Evolutionary conservation across 1,139 yeast species (phyloP).

Genomic region (Trichomonascaceae sp.): DNA sequence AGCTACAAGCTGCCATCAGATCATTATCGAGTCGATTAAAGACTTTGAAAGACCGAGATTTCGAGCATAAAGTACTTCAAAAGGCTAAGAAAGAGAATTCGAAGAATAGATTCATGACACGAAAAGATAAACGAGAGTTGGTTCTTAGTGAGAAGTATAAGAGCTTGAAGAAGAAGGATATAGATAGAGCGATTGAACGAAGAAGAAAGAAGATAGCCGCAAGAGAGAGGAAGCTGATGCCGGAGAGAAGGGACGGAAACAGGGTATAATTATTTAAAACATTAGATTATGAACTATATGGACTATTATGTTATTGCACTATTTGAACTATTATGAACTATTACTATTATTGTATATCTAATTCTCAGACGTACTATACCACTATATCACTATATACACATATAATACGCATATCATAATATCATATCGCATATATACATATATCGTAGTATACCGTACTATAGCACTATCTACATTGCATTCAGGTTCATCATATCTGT

Average conservation of each 20-base stretch:
- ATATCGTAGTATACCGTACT: neutral
- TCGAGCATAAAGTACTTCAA: slow-evolving; percentile 56
- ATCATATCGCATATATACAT: neutral
- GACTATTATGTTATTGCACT: no score
- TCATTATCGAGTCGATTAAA: slow-evolving; percentile 71
- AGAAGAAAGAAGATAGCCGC: slow-evolving; percentile 91
- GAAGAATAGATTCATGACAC: slow-evolving; percentile 61
- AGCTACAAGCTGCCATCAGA: slow-evolving; percentile 37
- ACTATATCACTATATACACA: neutral
- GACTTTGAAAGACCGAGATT: slow-evolving; percentile 67
- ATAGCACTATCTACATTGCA: neutral
- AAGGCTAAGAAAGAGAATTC: slow-evolving; percentile 45
- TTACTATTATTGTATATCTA: neutral
- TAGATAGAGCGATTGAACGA: slow-evolving; percentile 85
- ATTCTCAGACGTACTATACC: neutral
- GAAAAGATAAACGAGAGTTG: slow-evolving; percentile 73
- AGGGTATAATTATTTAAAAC: neutral
- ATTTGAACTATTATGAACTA: no score
- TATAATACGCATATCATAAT: neutral
- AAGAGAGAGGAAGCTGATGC: slow-evolving; percentile 76
- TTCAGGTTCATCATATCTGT: neutral
- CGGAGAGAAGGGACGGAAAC: slow-evolving; percentile 29
- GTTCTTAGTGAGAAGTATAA: slow-evolving; percentile 86
- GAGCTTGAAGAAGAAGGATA: slow-evolving; percentile 71
- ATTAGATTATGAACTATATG: no score